These are phyloP conservation scores for Rhodotorula paludigena DNA, from an alignment of 768 basidiomycete genomes.

Conservation along the genomic window DNA sequence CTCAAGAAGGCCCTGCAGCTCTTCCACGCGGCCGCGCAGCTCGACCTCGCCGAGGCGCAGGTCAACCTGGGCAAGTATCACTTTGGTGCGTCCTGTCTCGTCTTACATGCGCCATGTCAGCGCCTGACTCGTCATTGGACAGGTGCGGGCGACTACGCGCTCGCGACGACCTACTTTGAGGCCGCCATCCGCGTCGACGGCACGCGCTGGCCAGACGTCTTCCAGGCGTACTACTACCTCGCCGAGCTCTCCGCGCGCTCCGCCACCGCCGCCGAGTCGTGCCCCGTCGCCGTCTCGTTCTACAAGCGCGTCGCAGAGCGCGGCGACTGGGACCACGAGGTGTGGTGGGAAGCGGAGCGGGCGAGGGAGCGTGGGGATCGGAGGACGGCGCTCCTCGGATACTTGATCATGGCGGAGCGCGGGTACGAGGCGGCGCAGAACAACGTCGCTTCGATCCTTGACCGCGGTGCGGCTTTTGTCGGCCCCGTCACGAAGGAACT, in stretches of 20 bases:
- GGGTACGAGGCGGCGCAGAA: conserved; percentile 91
- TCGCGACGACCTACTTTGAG: conserved; percentile 73
- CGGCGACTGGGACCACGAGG: conserved; percentile 72
- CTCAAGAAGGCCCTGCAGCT: conserved; percentile 59
- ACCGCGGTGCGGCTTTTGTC: conserved; percentile 61
- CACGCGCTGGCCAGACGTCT: conserved; percentile 57
- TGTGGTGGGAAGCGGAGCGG: conserved; percentile 62
- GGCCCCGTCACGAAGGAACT: conserved; percentile 55
- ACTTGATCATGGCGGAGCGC: conserved; percentile 91
- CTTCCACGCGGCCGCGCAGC: conserved; percentile 73
- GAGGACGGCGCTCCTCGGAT: conserved; percentile 79
- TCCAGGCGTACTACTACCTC: conserved; percentile 91
- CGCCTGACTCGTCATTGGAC: conserved; percentile 25
- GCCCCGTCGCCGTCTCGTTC: conserved; percentile 84
- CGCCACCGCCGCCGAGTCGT: conserved; percentile 54
- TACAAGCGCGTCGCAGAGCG: conserved; percentile 88
- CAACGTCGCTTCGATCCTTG: conserved; percentile 84
- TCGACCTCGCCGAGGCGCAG: conserved; percentile 86
- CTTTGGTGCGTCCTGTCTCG: conserved; percentile 48
- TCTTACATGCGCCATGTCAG: conserved; percentile 3
- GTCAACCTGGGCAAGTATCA: conserved; percentile 75
- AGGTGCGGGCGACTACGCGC: conserved; percentile 66
- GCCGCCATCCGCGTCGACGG: conserved; percentile 70
- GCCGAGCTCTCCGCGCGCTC: conserved; percentile 68
- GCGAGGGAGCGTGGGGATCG: conserved; percentile 64